Base-by-base conservation (phyloP, 305 asterid genomes). In the Ajuga reptans region DNA sequence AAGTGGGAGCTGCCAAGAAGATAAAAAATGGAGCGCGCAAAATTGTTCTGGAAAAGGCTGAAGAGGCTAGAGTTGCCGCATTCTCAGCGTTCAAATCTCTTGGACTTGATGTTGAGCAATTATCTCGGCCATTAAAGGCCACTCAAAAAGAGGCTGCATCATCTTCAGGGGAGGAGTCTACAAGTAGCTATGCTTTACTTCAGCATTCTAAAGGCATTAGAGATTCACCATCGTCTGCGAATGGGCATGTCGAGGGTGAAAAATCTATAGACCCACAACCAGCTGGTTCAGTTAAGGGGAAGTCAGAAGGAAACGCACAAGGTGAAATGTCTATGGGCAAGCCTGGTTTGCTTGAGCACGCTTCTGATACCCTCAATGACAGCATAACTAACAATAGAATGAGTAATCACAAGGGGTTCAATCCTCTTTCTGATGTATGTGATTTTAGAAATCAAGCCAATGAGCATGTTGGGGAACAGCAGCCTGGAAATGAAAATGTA, bases 21-120 rank as follows among this genome's bases (percentile, higher is more conserved):
- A 93, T 93, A 27, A 93, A 91, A 81, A 89, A 87, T 66, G 97
- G 96, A 54, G 99, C 97, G 8, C 88, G 99, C 53, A 93, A 79
- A 83, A 89, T 87, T 82, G 96, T 93, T 72, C 86, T 93, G 36
- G 99, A 91, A 52, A 93, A 91, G 84, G 99, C 99, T 77, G 99
- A 93, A 84, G 99, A 89, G 82, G 99, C 99, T 64, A 86, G 97
- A 77, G 56, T 85, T 78, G 92, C 95, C 72, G 99, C 99, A 64
- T 91, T 89, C 80, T 82, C 99, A 58, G 96, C 99, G 53, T 93
- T 93, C 74, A 91, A 81, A 77, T 87, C 95, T 67, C 95, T 93
- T 75, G 97, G 99, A 77, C 85, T 91, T 66, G 87, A 89, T 50
- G 80, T 89, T 68, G 80, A 91, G 31, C 87, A 78, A 62, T 76